These are phyloP conservation scores for Luffa acutangula DNA, from an alignment of 306 rosid species.

Conservation along the genomic window DNA sequence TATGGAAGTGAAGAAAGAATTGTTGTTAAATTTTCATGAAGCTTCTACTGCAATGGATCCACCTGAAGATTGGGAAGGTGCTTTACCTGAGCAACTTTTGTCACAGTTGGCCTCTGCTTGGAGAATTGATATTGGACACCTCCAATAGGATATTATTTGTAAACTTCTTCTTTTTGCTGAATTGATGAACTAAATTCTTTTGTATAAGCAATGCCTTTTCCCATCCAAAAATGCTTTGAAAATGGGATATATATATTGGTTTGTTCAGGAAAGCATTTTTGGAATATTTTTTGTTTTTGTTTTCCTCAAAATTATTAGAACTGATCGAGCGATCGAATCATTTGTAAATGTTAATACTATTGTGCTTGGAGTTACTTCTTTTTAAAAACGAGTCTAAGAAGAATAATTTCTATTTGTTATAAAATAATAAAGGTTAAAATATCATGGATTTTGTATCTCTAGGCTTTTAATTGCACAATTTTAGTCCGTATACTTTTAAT, in stretches of 20 bases:
- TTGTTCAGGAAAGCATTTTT: not conserved
- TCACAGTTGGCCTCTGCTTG: conserved; percentile 84
- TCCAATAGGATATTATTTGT: conserved; percentile 26
- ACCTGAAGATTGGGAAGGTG: conserved; percentile 90
- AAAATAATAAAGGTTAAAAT: not conserved
- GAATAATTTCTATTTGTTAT: not conserved
- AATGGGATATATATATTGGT: not conserved
- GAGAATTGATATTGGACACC: conserved; percentile 72
- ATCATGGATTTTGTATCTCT: too few relatives aligned
- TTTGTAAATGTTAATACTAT: not conserved
- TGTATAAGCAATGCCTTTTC: not conserved
- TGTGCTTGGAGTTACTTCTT: not conserved
- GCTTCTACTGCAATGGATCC: conserved; percentile 57
- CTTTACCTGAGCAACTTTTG: conserved; percentile 60
- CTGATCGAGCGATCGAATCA: not conserved
- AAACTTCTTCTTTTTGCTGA: not conserved
- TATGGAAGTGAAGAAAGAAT: conserved; percentile 67
- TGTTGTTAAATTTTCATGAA: conserved; percentile 69
- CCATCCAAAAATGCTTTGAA: not conserved
- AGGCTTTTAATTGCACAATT: too few relatives aligned
- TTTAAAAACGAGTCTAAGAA: not conserved
- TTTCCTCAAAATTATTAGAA: not conserved
- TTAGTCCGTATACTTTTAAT: too few relatives aligned
- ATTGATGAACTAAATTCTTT: not conserved
- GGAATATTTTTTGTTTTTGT: not conserved